Base-by-base conservation (phyloP, 495 filamentous ascomycete species). In the Talaromyces proteolyticus region DNA sequence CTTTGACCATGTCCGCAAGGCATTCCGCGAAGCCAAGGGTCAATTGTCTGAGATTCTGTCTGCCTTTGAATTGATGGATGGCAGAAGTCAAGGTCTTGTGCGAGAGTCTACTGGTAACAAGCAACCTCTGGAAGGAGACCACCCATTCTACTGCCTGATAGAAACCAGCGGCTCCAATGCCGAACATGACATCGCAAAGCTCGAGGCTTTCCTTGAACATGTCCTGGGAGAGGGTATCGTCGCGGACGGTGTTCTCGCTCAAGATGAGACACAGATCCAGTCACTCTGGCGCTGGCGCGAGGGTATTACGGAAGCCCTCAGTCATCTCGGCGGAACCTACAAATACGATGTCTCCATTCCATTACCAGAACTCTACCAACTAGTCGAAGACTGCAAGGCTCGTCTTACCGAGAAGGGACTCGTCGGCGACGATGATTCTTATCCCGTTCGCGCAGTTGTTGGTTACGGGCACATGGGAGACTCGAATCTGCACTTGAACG, bases 381-480 rank as follows among this genome's bases (percentile, higher is more conserved):
- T 98, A 17, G 94, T 98, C 6, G 87, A 91, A 49, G 93, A 95
- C 55, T 84, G 83, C 29, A 76, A 80, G 50, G 80, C 79, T 44
- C 80, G 85, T 10, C 72, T 97, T 22, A 78, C 76, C 3, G 72
- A 80, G 22, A 80, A 81, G 17, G 91, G 90, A 1, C 76, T 97
- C 5, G 75, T 95, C 14, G 86, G 89, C 25, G 86, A 89, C 20
- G 79, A 79, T 36, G 87, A 91, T 40, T 82, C 85, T 41, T 73
- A 84, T 62, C 89, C 91, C 3, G 89, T 95, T 4, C 81, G 93
- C 1, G 87, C 83, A 39, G 91, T 95, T 17, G 83, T 94, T n/a
- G 93, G 93, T 3, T 98, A 94, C 60, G 93, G 93, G 10, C 93
- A 98, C 66, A 96, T 98, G 88, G 93, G 93, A 24, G 93, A 98